phyloP scores from a whole-genome alignment of 306 rosid genomes.

The Erythrophleum fordii region DNA sequence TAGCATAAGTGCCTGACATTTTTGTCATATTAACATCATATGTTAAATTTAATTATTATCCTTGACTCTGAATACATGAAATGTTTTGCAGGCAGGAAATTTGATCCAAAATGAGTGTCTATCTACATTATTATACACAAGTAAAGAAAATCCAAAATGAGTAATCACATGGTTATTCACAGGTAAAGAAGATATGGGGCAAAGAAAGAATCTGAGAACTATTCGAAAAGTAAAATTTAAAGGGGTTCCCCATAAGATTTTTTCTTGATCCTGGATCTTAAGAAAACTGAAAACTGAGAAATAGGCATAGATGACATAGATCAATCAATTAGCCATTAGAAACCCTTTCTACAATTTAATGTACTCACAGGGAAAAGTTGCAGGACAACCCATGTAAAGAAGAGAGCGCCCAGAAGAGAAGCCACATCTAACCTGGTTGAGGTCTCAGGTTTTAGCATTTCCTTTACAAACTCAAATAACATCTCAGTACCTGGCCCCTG shows the following conservation, averaged over 20 bases:
- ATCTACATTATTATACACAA: slow-evolving; percentile 8
- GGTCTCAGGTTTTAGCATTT: slow-evolving; percentile 82
- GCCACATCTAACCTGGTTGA: slow-evolving; percentile 63
- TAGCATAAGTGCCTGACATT: slow-evolving; percentile 4
- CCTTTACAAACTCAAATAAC: slow-evolving; percentile 80
- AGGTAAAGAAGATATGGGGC: background rate
- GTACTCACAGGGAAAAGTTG: slow-evolving; percentile 89
- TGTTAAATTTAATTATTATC: slow-evolving; percentile 21
- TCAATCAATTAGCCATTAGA: background rate
- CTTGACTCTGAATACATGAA: slow-evolving; percentile 20
- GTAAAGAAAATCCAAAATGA: background rate
- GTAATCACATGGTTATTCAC: background rate
- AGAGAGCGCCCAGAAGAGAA: slow-evolving; percentile 81
- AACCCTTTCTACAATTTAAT: slow-evolving; percentile 24
- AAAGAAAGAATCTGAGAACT: slow-evolving; percentile 14
- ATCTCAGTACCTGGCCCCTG: slow-evolving; percentile 70
- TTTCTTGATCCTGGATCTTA: background rate
- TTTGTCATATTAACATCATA: background rate
- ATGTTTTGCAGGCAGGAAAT: slow-evolving; percentile 13
- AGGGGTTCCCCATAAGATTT: background rate
- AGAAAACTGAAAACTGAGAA: background rate
- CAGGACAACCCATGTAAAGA: slow-evolving; percentile 89
- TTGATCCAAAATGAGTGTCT: slow-evolving; percentile 12
- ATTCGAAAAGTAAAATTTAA: slow-evolving; percentile 20
- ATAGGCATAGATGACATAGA: background rate